Conservation (phyloP, 176 grass and related monocot genomes). For the Oropetium thomaeum region DNA sequence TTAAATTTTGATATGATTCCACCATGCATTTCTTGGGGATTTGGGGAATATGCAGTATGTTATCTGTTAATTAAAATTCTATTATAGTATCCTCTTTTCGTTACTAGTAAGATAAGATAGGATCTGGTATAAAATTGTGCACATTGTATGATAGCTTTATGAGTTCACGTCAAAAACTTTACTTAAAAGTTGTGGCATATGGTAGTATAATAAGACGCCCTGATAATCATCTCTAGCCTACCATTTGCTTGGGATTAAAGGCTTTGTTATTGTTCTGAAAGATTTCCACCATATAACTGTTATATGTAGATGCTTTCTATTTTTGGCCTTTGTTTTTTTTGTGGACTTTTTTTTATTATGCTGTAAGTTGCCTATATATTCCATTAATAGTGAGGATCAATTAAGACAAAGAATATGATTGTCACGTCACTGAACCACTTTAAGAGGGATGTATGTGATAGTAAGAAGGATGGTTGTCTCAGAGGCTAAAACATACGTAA, state of each 20-base stretch:
- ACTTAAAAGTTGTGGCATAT: too few relatives aligned
- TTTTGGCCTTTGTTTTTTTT: conserved; percentile 26
- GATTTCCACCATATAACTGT: conserved; percentile 9
- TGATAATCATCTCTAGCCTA: too few relatives aligned
- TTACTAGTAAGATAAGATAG: background rate
- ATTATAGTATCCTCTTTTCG: background rate
- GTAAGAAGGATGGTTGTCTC: background rate
- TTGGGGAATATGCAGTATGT: background rate
- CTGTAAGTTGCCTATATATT: background rate
- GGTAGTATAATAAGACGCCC: too few relatives aligned
- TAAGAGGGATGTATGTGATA: background rate
- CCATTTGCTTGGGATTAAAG: too few relatives aligned
- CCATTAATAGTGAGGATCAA: background rate
- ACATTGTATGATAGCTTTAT: conserved; percentile 5
- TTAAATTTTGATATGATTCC: conserved; percentile 20
- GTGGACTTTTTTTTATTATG: background rate
- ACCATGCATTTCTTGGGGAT: background rate
- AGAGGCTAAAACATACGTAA: background rate
- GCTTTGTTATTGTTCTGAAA: too few relatives aligned
- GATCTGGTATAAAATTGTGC: background rate
- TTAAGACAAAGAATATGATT: background rate
- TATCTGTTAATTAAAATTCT: background rate
- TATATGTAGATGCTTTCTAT: conserved; percentile 6
- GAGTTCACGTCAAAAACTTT: too few relatives aligned
- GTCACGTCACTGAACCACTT: background rate